Conservation (phyloP, 1,284 basidiomycete genomes). For the Xerocomus amazonicus region DNA sequence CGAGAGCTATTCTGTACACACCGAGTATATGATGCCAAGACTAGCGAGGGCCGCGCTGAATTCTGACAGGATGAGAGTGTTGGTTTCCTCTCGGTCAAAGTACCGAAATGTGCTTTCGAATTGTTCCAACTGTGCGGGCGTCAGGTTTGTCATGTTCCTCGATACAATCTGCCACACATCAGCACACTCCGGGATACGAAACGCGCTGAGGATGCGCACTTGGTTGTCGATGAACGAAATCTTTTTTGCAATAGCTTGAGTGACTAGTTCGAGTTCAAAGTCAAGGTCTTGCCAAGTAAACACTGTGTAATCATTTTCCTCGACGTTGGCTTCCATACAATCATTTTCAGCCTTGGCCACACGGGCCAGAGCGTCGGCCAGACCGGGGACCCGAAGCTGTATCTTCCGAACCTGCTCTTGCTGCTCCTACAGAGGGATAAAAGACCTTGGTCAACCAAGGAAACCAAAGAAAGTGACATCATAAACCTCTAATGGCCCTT, state of each 20-base stretch:
- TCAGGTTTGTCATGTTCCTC: conserved; percentile 86
- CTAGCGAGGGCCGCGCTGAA: conserved; percentile 92
- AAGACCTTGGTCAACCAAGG: conserved; percentile 18
- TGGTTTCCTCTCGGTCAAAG: conserved; percentile 92
- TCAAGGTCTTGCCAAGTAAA: conserved; percentile 88
- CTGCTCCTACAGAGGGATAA: conserved; percentile 42
- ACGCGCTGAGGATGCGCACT: conserved; percentile 39
- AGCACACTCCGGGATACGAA: conserved; percentile 1
- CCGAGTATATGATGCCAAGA: conserved; percentile 90
- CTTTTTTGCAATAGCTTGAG: conserved; percentile 83
- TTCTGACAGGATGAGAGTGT: conserved; percentile 82
- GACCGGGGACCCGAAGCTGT: conserved; percentile 59
- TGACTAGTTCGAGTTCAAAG: conserved; percentile 85
- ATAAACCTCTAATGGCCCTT: conserved; percentile 76
- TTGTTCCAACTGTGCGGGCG: conserved; percentile 94
- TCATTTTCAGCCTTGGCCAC: conserved; percentile 68
- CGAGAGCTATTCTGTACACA: conserved; percentile 31
- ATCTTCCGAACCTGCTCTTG: conserved; percentile 52
- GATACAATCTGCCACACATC: conserved; percentile 76
- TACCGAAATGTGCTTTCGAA: conserved; percentile 98
- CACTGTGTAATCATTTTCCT: conserved; percentile 96
- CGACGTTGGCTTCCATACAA: conserved; percentile 88
- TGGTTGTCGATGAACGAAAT: conserved; percentile 96
- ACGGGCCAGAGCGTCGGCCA: conserved; percentile 53
- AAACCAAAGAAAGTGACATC: conserved; percentile 4